Evolutionary conservation across 352 stramenopile species (phyloP).

Genomic region (Thraustochytrium sp.): DNA sequence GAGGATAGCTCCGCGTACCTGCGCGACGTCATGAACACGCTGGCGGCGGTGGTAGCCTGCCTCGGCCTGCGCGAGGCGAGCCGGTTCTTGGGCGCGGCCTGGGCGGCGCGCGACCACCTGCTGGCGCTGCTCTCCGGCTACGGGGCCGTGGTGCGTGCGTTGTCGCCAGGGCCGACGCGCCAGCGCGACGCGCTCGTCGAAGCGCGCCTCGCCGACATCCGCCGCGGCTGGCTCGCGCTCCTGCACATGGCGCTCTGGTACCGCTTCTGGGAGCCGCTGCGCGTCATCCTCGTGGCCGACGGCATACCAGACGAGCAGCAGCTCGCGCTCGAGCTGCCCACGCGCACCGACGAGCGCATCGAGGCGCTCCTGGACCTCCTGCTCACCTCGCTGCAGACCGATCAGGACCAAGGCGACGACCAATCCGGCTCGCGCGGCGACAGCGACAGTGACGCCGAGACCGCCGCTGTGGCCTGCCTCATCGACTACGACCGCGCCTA

Average conservation of each 20-base stretch:
- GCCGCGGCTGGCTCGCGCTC: background rate
- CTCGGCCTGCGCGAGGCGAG: background rate
- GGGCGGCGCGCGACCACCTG: background rate
- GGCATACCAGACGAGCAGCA: background rate
- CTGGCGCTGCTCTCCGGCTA: background rate
- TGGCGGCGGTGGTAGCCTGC: background rate
- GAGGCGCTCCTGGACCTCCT: background rate
- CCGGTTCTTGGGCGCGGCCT: background rate
- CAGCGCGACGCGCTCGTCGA: background rate
- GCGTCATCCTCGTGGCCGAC: background rate
- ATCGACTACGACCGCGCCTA: background rate
- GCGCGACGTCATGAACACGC: background rate
- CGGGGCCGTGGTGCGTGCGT: background rate
- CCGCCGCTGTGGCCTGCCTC: background rate
- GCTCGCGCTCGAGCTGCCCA: background rate
- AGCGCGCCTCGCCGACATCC: background rate
- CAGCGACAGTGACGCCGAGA: background rate
- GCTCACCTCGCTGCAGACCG: background rate
- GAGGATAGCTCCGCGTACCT: background rate
- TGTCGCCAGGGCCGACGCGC: background rate
- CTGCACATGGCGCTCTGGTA: background rate
- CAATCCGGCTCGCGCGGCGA: background rate
- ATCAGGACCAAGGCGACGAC: background rate
- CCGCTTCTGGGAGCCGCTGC: conserved; percentile 9
- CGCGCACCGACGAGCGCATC: background rate